These are phyloP conservation scores for Dictyostelium intermedium DNA, from an alignment of 78 protist genomes.

Conservation along the genomic window DNA sequence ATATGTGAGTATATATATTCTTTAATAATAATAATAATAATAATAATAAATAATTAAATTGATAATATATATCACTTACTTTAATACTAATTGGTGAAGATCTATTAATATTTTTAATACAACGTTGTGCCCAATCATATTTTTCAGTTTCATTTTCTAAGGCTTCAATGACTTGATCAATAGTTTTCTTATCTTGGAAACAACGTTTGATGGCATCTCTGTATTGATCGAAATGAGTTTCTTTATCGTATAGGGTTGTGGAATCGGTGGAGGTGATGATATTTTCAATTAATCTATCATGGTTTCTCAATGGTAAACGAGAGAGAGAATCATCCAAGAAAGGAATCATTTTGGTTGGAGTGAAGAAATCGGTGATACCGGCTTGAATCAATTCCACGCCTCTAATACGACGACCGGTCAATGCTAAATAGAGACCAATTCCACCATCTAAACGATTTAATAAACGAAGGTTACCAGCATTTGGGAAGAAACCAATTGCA, in stretches of 20 bases:
- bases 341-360: background rate
- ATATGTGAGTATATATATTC: background rate
- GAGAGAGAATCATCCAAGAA: slow-evolving; percentile 10
- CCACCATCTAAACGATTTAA: slow-evolving; percentile 4
- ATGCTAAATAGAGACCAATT: slow-evolving; percentile 44
- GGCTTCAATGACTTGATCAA: slow-evolving; percentile 31
- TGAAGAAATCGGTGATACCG: slow-evolving; percentile 33
- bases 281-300: slow-evolving; percentile 9
- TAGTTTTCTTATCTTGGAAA: background rate
- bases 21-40: background rate
- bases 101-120: slow-evolving; percentile 21
- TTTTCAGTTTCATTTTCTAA: background rate
- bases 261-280: background rate
- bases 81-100: slow-evolving; percentile 44
- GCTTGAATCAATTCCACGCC: slow-evolving; percentile 30
- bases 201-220: slow-evolving; percentile 43
- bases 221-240: background rate
- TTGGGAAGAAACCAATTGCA: slow-evolving; percentile 68
- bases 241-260: background rate
- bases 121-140: slow-evolving; percentile 40
- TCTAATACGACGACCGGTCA: slow-evolving; percentile 66
- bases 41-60: no score
- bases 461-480: slow-evolving; percentile 46
- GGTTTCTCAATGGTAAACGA: background rate
- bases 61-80: background rate